Evolutionary conservation across 73 alveolate genomes (phyloP).

Genomic region (Breviolum minutum): DNA sequence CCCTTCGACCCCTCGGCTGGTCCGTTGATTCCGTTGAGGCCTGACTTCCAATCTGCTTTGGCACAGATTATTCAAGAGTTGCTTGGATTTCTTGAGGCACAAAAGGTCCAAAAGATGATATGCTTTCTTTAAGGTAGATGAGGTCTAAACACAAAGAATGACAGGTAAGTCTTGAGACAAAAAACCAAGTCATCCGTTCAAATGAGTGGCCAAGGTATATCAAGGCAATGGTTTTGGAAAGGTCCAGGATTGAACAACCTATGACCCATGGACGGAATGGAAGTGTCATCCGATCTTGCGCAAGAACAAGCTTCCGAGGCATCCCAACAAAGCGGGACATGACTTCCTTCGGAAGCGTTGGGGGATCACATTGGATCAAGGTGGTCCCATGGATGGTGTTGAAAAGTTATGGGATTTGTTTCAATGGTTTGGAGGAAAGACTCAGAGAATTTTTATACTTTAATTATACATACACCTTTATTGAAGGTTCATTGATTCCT

Average conservation of each 20-base stretch:
- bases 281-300: neutral
- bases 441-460: too few relatives aligned
- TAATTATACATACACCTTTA: too few relatives aligned
- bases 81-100: neutral
- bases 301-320: conserved; percentile 41
- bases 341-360: conserved; percentile 77
- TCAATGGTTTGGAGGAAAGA: neutral
- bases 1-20: neutral
- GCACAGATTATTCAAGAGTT: conserved; percentile 73
- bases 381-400: too few relatives aligned
- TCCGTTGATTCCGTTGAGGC: neutral
- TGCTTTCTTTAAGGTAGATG: neutral
- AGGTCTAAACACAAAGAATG: neutral
- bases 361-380: neutral
- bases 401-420: neutral
- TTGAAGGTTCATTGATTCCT: too few relatives aligned
- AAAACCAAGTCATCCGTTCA: neutral
- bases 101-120: neutral
- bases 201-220: too few relatives aligned
- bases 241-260: neutral
- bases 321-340: conserved; percentile 61
- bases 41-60: conserved; percentile 67
- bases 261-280: neutral
- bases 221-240: too few relatives aligned
- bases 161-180: neutral